phyloP scores from a whole-genome alignment of 1,139 yeast genomes.

The Geotrichum australiense region DNA sequence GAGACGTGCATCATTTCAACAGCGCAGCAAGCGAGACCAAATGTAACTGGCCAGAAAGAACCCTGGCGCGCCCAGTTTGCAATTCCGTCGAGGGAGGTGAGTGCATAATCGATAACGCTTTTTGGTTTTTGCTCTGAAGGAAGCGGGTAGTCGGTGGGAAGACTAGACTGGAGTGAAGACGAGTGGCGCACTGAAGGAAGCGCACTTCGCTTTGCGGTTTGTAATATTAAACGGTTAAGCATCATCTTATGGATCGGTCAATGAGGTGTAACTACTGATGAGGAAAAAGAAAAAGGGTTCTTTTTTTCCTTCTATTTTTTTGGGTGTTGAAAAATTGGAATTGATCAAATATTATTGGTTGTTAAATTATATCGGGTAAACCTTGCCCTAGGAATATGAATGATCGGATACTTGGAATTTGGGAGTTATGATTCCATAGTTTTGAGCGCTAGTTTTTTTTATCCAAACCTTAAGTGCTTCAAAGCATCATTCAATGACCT shows the following conservation, averaged over 20 bases:
- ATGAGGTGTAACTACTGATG: neutral
- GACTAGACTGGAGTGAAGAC: slow-evolving; percentile 17
- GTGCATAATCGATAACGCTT: slow-evolving; percentile 68
- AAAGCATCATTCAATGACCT: too few relatives aligned
- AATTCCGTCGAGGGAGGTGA: slow-evolving; percentile 75
- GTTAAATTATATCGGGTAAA: too few relatives aligned
- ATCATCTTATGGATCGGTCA: slow-evolving; percentile 9
- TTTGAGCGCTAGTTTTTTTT: too few relatives aligned
- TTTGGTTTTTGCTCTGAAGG: slow-evolving; percentile 46
- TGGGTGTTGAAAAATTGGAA: slow-evolving; percentile 5
- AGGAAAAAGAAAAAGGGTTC: neutral
- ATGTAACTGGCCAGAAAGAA: slow-evolving; percentile 90
- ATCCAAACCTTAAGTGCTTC: too few relatives aligned
- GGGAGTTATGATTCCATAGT: too few relatives aligned
- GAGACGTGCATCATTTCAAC: slow-evolving; percentile 96
- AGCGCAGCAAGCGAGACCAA: slow-evolving; percentile 89
- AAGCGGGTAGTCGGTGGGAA: slow-evolving; percentile 49
- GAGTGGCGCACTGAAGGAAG: slow-evolving; percentile 12
- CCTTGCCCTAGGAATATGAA: too few relatives aligned
- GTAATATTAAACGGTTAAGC: slow-evolving; percentile 9
- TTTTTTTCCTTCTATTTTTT: slow-evolving; percentile 1
- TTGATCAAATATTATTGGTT: slow-evolving; percentile 5
- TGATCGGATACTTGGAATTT: too few relatives aligned
- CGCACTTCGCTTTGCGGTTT: slow-evolving; percentile 8
- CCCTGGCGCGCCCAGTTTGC: slow-evolving; percentile 93